Percentiles rank a stretch among this genome's conserved stretches.
Conservation (phyloP, 306 rosid species). For the Dicorynia guianensis region DNA sequence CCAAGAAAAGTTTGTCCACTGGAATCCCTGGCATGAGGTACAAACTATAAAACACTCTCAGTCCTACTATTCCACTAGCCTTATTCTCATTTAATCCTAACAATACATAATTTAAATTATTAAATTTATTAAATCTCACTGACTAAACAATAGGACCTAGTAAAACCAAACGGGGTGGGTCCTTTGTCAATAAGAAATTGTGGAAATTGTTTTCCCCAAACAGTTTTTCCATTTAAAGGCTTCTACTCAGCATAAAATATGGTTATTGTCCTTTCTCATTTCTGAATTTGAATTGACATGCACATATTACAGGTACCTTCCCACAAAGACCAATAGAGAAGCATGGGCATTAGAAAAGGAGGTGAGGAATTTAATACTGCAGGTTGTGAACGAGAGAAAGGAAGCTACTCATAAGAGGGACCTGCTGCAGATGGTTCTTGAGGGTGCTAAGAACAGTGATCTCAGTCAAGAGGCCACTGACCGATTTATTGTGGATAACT, state of each 20-base stretch:
- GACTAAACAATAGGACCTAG: too few species aligned
- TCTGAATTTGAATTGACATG: neutral
- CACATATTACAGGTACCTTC: conserved; percentile 46
- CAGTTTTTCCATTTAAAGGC: too few species aligned
- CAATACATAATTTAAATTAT: too few species aligned
- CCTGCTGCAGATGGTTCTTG: conserved; percentile 49
- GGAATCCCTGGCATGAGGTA: conserved; percentile 45
- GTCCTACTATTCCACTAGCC: too few species aligned
- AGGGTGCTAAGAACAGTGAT: conserved; percentile 44
- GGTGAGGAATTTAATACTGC: conserved; percentile 44
- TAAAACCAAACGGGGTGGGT: too few species aligned
- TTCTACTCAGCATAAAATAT: too few species aligned
- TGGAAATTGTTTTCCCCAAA: too few species aligned
- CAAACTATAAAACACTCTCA: too few species aligned
- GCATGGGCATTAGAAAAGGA: conserved; percentile 60
- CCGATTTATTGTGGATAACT: conserved; percentile 46
- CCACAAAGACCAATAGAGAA: conserved; percentile 60
- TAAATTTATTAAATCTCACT: too few species aligned
- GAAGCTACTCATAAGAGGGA: conserved; percentile 31
- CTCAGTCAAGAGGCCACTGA: conserved; percentile 30
- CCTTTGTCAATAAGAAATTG: too few species aligned
- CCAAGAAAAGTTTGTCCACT: conserved; percentile 11
- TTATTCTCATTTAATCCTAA: too few species aligned
- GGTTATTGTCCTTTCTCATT: neutral
- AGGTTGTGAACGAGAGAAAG: conserved; percentile 44